Conservation (phyloP, 2,329 filamentous ascomycete species). For the Rhinocladiella mackenziei region DNA sequence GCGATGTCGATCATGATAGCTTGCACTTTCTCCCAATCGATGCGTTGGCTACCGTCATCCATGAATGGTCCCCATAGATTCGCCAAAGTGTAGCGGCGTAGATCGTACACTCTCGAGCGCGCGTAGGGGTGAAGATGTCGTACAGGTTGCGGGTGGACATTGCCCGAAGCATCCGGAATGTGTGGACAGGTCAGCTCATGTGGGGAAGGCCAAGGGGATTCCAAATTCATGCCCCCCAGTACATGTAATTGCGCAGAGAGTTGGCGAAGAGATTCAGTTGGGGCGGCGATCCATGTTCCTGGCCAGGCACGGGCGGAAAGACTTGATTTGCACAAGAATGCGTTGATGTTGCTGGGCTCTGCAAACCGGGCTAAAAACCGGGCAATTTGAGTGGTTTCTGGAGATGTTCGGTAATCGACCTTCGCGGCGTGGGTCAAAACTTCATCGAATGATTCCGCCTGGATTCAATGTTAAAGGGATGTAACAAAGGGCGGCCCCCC, state of each 20-base stretch:
- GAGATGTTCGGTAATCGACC: conserved; percentile 47
- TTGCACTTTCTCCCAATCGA: conserved; percentile 79
- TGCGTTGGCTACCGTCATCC: conserved; percentile 56
- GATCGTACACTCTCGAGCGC: conserved; percentile 67
- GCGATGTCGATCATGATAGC: conserved; percentile 66
- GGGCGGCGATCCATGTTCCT: conserved; percentile 37
- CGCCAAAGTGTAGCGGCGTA: conserved; percentile 60
- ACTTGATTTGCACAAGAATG: conserved; percentile 62
- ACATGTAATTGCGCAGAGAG: conserved; percentile 67
- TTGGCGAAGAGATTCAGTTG: conserved; percentile 51
- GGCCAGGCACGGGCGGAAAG: conserved; percentile 58
- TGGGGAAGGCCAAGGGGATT: conserved; percentile 26
- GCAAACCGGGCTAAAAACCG: conserved; percentile 40
- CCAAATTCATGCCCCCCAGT: conserved; percentile 61
- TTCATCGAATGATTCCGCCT: conserved; percentile 29
- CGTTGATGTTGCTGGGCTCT: conserved; percentile 48
- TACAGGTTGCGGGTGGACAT: conserved; percentile 7
- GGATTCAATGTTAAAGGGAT: background rate
- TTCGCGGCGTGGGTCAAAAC: conserved; percentile 27
- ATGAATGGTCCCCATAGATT: conserved; percentile 70
- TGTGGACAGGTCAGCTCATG: conserved; percentile 8
- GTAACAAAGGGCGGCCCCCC: background rate
- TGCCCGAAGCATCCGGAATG: conserved; percentile 1
- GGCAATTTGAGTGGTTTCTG: conserved; percentile 44
- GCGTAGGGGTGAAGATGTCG: conserved; percentile 55